Evolutionary conservation across 495 filamentous ascomycete species (phyloP), one percentile per base, ranked within the genome.

Genomic region (Aspergillus bertholletiae): DNA sequence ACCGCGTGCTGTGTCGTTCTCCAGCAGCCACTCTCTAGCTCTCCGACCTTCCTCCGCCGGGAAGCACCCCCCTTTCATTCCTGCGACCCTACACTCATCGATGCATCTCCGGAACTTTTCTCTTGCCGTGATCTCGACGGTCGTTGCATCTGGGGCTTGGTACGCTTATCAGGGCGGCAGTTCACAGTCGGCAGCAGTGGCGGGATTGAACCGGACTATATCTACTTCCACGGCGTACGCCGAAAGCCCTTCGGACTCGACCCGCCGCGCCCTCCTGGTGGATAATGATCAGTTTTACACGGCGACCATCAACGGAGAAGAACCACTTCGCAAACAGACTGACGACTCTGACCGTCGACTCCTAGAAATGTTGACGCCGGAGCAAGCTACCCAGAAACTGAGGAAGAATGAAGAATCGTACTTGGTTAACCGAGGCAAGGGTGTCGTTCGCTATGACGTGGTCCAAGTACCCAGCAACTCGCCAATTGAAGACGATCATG

Each of bases 401-500:
- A 80, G 95, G 40, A 84, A 87, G 67, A 89, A 88, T 60, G 92
- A 99, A 71, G 84, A 95, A 70, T 96, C 90, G 40, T 97, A 92
- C 68, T 67, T 92, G 21, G 90, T 99, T 27, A 92, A 92, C 45
- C 79, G 94, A 44, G 94, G 93, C 22, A 81, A 89, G 64, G 94
- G 94, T 17, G 92, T 99, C 32, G 84, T 96, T 57, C 84, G 94
- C 40, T 99, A 99, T 64, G 94, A 99, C 70, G 78, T 96, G n/a
- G 88, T 90, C 21, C 94, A 97, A 70, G 80, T 97, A 53, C 87
- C 92, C 2, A 96, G 90, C 70, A 99, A 99, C 68, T 89, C 96
- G 58, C 94, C 94, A 0, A 99, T 99, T 55, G 94, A 99, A 72
- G 94, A 99, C 64, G 94, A 99, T 65, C 94, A 99, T 67, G 85